A percentile compares a stretch with the other conserved stretches of the same genome.
Evolutionary conservation across 129 eudicot genomes (phyloP).

Genomic region (Flaveria linearis): DNA sequence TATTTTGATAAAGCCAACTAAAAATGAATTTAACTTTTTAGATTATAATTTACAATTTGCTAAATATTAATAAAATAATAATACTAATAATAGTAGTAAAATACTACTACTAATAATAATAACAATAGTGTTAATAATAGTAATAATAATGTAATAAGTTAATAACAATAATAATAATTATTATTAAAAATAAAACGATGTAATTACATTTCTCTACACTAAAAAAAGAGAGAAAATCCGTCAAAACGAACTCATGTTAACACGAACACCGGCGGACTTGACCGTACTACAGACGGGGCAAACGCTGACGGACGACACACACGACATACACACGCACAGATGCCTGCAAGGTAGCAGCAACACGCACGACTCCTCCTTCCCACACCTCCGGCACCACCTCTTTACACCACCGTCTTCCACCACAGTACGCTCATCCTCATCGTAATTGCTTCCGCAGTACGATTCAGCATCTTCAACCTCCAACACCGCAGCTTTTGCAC

Average conservation of each 20-base stretch:
- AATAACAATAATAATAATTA: too few relatives aligned
- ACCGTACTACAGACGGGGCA: slow-evolving; percentile 30
- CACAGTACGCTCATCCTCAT: neutral
- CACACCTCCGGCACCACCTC: slow-evolving; percentile 24
- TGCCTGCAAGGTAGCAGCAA: slow-evolving; percentile 41
- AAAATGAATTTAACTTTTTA: too few relatives aligned
- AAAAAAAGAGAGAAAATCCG: neutral
- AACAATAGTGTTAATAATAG: too few relatives aligned
- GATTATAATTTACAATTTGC: too few relatives aligned
- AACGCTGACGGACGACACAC: slow-evolving; percentile 17
- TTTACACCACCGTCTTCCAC: neutral
- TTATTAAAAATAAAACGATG: neutral
- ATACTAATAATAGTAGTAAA: too few relatives aligned
- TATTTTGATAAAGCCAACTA: too few relatives aligned
- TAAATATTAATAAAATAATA: too few relatives aligned
- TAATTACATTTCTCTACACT: slow-evolving; percentile 13
- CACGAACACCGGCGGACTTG: slow-evolving; percentile 26
- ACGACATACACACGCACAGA: slow-evolving; percentile 28
- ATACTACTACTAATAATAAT: too few relatives aligned
- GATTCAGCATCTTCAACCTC: slow-evolving; percentile 24
- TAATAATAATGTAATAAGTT: too few relatives aligned
- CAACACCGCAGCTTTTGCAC: slow-evolving; percentile 36
- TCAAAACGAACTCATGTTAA: slow-evolving; percentile 26
- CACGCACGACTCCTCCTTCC: slow-evolving; percentile 28
- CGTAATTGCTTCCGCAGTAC: slow-evolving; percentile 25